Base-by-base conservation (phyloP, 1,284 basidiomycete species). In the Tylopilus sp. region DNA sequence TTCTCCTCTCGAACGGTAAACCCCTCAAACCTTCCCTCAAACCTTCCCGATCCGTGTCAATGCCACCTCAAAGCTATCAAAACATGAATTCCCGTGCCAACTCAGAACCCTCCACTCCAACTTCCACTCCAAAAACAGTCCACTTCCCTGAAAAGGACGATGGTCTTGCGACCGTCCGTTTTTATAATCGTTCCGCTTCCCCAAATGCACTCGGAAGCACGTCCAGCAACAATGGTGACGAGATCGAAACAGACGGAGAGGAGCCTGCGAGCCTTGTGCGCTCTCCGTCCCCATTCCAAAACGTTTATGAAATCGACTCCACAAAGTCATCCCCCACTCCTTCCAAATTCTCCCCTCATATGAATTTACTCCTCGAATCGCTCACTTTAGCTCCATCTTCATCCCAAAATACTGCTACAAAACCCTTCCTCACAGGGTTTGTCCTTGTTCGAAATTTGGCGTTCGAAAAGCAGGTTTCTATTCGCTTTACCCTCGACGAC, bases 1-100 rank as follows among this genome's bases (percentile, higher is more conserved):
- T 91, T 66, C 76, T 95, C 62, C 86, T 97, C 41, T 87, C 93
- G 29, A 97, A 95, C 70, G 95, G 95, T 60, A 94, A 95, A 77
- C 93, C 95, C 1, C 90, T 98, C 79, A 96, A 96, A 76, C 89
- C 94, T 0, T 95, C 94, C 0, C 87, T 98, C 72, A 97, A 98
- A 79, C 87, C 88, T 1, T 88, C 89, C 16, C 80, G 82, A 6
- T 90, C 84, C 72, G 84, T 88, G 16, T 53, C 67, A 64, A 66
- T 64, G n/a, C 53, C 68, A 49, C 51, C 52, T 29, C 65, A 71
- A 51, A 18, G 41, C 9, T 6, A 44, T 22, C 19, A 44, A 44
- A 44, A 8, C 68, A 67, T 63, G 66, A 74, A 86, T 74, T 68
- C 80, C 22, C 86, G 85, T 69, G 83, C 85, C 39, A 82, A 86